These are phyloP conservation scores for Sarocladium strictum DNA, from an alignment of 2,329 filamentous ascomycete species.

Conservation along the genomic window DNA sequence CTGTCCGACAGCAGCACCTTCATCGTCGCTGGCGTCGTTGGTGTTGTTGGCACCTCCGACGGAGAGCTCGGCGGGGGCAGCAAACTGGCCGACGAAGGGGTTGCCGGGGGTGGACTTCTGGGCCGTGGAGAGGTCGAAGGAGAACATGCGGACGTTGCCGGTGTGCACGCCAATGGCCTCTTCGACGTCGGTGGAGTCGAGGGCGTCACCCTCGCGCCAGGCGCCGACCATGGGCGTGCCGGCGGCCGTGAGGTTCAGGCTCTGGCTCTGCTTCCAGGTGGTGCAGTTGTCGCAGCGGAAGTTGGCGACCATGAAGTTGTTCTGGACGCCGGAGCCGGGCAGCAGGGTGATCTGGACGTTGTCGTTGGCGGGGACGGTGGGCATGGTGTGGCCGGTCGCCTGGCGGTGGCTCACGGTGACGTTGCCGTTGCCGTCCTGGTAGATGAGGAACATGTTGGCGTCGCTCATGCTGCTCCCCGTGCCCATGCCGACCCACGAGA, in stretches of 20 bases:
- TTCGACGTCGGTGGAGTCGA: conserved; percentile 30
- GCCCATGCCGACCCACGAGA: conserved; percentile 53
- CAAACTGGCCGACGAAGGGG: conserved; percentile 31
- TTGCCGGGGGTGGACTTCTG: conserved; percentile 37
- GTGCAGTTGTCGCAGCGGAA: conserved; percentile 43
- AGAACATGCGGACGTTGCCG: conserved; percentile 26
- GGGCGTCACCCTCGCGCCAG: conserved; percentile 33
- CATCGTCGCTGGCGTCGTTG: not conserved
- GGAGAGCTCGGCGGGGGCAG: conserved; percentile 10
- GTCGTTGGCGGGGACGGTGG: conserved; percentile 36
- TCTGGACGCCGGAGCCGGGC: conserved; percentile 49
- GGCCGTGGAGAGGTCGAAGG: conserved; percentile 37
- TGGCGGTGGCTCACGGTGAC: conserved; percentile 54
- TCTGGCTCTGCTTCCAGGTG: conserved; percentile 4
- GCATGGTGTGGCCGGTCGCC: conserved; percentile 41
- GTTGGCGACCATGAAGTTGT: conserved; percentile 52
- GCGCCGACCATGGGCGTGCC: conserved; percentile 32
- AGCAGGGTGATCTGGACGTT: conserved; percentile 41
- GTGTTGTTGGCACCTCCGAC: conserved; percentile 10
- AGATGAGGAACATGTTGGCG: conserved; percentile 57
- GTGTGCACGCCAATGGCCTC: conserved; percentile 36
- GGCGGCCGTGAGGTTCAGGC: not conserved
- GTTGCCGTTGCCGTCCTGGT: conserved; percentile 51
- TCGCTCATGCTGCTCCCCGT: conserved; percentile 49
- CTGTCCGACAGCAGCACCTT: not conserved